phyloP scores from a whole-genome alignment of 2,329 filamentous ascomycete genomes.

The Chaetomiaceae sp. region DNA sequence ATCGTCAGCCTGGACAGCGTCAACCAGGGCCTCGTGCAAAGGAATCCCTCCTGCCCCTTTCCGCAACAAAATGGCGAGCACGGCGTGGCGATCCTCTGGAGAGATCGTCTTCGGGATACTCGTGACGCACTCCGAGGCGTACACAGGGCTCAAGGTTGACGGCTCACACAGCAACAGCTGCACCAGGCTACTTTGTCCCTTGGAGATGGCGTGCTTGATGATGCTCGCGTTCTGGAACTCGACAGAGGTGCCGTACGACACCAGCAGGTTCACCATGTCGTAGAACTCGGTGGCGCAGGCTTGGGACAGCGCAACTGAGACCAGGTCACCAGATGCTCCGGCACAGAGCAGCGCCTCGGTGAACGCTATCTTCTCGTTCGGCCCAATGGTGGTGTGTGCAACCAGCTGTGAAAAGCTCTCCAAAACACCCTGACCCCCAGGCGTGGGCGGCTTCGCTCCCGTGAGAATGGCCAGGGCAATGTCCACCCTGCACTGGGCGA shows the following conservation, averaged over 20 bases:
- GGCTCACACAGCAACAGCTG: constrained; percentile 41
- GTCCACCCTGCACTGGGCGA: constrained; percentile 45
- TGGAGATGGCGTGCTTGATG: constrained; percentile 43
- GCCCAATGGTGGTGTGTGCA: constrained; percentile 39
- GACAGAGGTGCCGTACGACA: constrained; percentile 48
- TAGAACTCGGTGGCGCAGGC: constrained; percentile 45
- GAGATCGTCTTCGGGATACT: constrained; percentile 42
- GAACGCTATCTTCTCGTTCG: constrained; percentile 45
- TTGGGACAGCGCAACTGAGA: constrained; percentile 42
- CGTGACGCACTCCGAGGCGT: constrained; percentile 46
- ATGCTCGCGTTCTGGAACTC: constrained; percentile 47
- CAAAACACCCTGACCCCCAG: constrained; percentile 37
- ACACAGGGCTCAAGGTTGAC: constrained; percentile 36
- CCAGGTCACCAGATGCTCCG: constrained; percentile 47
- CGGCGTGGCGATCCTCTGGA: constrained; percentile 38
- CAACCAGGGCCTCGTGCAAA: constrained; percentile 45
- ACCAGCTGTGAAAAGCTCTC: constrained; percentile 46
- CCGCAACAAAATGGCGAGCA: constrained; percentile 42
- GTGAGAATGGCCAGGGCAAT: constrained; percentile 50
- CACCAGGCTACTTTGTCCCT: constrained; percentile 41
- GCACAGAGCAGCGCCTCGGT: constrained; percentile 53
- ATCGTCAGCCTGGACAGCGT: constrained; percentile 44
- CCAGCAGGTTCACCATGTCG: constrained; percentile 49
- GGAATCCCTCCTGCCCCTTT: constrained; percentile 44
- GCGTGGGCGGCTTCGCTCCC: constrained; percentile 45